Percentiles rank a stretch among this genome's conserved stretches.
Conservation (phyloP, 345 rosid genomes). For the Lepidium africanum region DNA sequence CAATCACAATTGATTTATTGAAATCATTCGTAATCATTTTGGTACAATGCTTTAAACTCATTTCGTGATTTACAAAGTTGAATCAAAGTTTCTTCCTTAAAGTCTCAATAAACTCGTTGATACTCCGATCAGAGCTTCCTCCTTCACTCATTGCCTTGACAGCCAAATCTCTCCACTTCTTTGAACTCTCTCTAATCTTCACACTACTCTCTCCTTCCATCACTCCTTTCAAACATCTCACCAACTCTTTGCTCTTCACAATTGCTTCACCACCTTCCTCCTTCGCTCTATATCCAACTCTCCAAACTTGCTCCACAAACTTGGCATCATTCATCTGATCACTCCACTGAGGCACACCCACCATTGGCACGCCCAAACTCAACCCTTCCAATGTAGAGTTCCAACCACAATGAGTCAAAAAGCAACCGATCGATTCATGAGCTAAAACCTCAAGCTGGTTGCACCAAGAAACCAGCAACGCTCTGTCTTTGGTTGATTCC, state of each 20-base stretch:
- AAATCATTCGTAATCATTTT: background rate
- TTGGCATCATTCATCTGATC: conserved; percentile 63
- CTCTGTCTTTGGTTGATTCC: conserved; percentile 39
- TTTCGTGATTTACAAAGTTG: conserved; percentile 4
- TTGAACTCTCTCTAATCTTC: conserved; percentile 36
- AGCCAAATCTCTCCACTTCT: conserved; percentile 48
- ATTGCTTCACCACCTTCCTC: conserved; percentile 44
- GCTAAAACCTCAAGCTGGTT: conserved; percentile 59
- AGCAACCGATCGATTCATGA: conserved; percentile 47
- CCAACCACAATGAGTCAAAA: conserved; percentile 74
- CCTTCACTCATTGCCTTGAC: conserved; percentile 48
- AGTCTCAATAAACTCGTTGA: conserved; percentile 41
- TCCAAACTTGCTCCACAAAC: conserved; percentile 60
- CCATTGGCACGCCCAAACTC: conserved; percentile 63
- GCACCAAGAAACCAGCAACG: conserved; percentile 51
- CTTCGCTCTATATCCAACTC: conserved; percentile 47
- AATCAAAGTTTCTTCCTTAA: conserved; percentile 20
- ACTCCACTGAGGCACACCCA: conserved; percentile 56
- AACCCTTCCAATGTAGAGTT: conserved; percentile 69
- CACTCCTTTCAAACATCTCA: conserved; percentile 50
- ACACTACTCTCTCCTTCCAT: conserved; percentile 48
- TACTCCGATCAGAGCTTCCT: conserved; percentile 46
- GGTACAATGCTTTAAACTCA: background rate
- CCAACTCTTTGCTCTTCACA: conserved; percentile 46
- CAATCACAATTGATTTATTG: background rate